Evolutionary conservation across 192 early-diverging fungal species (phyloP), one percentile per base, ranked within the genome.

Genomic region (Entomortierella lignicola): DNA sequence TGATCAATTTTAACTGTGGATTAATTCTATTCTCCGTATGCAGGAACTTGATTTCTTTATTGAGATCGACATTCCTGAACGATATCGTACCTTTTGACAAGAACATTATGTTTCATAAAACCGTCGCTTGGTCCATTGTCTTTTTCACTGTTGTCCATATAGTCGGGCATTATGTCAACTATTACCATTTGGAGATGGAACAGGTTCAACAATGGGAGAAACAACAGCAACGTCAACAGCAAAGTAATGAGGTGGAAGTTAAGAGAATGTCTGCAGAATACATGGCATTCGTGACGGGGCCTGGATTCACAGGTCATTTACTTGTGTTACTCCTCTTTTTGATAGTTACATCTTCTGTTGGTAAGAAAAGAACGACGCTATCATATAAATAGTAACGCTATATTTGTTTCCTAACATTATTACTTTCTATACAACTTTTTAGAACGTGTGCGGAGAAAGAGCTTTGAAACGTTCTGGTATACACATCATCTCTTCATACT

Each of bases 381-480:
- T 72, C 72, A n/a, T n/a, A 42, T 42, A 10, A 42, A 42, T 42
- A 42, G 20, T 47, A 15, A 47, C 17, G 12, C 17, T 47, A n/a
- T n/a, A n/a, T n/a, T n/a, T n/a, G n/a, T n/a, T n/a, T n/a, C n/a
- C n/a, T n/a, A n/a, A n/a, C n/a, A n/a, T n/a, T n/a, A n/a, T n/a
- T n/a, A n/a, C n/a, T n/a, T n/a, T n/a, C n/a, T n/a, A n/a, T n/a
- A n/a, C n/a, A n/a, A n/a, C 26, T 21, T 26, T 21, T 20, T 32
- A 77, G 72, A 77, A 21, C 72, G 72, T 0, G 72, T 77, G 0
- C 71, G 90, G 0, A 42, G 90, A n/a, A 91, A 91, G 77, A 63
- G 89, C 50, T 91, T 91, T 60, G 92, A 96, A 72, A 77, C 89
- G 47, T 96, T 96, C 72, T 96, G 93, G 93, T 94, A 93, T 79